phyloP scores from a whole-genome alignment of 169 alveolate species.

The Plasmodium reichenowi region DNA sequence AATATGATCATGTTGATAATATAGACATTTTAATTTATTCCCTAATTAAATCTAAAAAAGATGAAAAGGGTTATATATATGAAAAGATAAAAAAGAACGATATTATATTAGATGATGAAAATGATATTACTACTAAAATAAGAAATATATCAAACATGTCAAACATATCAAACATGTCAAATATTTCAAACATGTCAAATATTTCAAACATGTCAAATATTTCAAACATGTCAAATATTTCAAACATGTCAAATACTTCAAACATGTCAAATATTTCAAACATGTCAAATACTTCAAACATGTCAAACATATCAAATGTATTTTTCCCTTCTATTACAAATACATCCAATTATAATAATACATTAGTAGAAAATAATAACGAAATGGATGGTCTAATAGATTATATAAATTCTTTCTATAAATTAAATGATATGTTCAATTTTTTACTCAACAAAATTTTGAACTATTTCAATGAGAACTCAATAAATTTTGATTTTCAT shows the following conservation, averaged over 20 bases:
- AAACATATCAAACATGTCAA: too few species aligned
- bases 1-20: conserved; percentile 27
- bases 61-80: neutral
- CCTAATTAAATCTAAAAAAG: conserved; percentile 10
- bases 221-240: too few species aligned
- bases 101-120: neutral
- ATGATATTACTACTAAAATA: neutral
- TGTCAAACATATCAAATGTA: too few species aligned
- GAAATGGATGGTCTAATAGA: conserved; percentile 25
- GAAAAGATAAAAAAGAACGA: neutral
- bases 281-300: too few species aligned
- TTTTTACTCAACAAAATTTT: conserved; percentile 44
- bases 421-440: conserved; percentile 55
- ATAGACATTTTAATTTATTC: conserved; percentile 54
- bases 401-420: conserved; percentile 48
- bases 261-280: neutral
- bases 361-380: neutral
- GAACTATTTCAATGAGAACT: conserved; percentile 33
- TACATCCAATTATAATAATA: neutral
- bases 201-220: too few species aligned
- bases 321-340: neutral
- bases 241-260: too few species aligned
- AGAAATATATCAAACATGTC: neutral
- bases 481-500: conserved; percentile 24
- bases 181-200: too few species aligned